Conservation (phyloP, 1,284 basidiomycete species). For the Cryptococcus neoformans region DNA sequence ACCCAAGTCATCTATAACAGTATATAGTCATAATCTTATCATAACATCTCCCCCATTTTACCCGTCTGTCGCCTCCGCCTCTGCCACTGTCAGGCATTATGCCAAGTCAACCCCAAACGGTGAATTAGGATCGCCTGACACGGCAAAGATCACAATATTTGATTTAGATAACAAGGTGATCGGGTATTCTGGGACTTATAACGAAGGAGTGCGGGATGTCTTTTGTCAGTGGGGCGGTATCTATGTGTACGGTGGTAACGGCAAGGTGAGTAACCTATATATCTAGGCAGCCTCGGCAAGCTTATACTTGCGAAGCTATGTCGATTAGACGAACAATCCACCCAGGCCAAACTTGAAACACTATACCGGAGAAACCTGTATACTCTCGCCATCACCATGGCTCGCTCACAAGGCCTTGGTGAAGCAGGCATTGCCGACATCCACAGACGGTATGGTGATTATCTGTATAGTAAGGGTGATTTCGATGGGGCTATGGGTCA, state of each 20-base stretch:
- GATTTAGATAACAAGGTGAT: slow-evolving; percentile 92
- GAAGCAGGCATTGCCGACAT: slow-evolving; percentile 76
- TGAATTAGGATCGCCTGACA: slow-evolving; percentile 54
- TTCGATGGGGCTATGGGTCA: slow-evolving; percentile 90
- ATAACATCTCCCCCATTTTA: slow-evolving; percentile 83
- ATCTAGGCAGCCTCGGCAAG: background rate
- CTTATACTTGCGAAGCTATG: slow-evolving; percentile 55
- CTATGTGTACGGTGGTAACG: slow-evolving; percentile 71
- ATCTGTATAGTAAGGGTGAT: slow-evolving; percentile 85
- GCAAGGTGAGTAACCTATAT: slow-evolving; percentile 56
- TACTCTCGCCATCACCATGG: slow-evolving; percentile 64
- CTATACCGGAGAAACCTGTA: slow-evolving; percentile 75
- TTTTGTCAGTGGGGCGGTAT: slow-evolving; percentile 75
- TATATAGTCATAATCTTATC: slow-evolving; percentile 75
- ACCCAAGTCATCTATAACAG: slow-evolving; percentile 56
- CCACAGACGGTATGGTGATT: slow-evolving; percentile 84
- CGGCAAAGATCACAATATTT: slow-evolving; percentile 83
- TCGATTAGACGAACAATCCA: slow-evolving; percentile 73
- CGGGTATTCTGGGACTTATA: slow-evolving; percentile 74
- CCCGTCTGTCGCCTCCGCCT: slow-evolving; percentile 62
- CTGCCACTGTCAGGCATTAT: slow-evolving; percentile 72
- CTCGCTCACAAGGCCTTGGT: slow-evolving; percentile 70
- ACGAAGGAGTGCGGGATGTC: slow-evolving; percentile 72
- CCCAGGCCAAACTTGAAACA: slow-evolving; percentile 72
- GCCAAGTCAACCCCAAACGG: slow-evolving; percentile 44